phyloP scores from a whole-genome alignment of 2,329 filamentous ascomycete genomes.

The Thelonectria discophora region DNA sequence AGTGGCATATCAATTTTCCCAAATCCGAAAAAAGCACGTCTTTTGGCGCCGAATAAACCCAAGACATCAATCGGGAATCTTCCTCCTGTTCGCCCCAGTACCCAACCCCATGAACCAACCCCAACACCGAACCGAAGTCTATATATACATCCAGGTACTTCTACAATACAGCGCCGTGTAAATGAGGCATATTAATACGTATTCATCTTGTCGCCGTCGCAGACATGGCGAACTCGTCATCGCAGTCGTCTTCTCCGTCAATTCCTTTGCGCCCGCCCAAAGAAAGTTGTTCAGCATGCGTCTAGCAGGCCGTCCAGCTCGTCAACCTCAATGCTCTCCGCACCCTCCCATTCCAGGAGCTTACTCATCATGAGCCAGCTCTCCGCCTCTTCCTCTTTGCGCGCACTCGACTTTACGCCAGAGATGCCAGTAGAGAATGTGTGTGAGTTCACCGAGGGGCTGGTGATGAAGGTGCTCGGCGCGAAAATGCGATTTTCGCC shows the following conservation, averaged over 20 bases:
- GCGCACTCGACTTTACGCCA: constrained; percentile 38
- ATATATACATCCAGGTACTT: constrained; percentile 45
- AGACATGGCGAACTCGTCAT: constrained; percentile 39
- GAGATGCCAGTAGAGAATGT: constrained; percentile 33
- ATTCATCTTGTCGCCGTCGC: constrained; percentile 39
- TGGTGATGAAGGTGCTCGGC: constrained; percentile 59
- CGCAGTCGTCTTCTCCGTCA: constrained; percentile 30
- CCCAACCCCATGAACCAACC: constrained; percentile 25
- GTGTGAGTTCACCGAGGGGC: constrained; percentile 60
- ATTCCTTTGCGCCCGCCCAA: constrained; percentile 35
- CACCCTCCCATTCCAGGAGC: constrained; percentile 69
- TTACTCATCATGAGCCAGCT: constrained; percentile 53
- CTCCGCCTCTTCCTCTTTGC: constrained; percentile 52
- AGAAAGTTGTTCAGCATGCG: constrained; percentile 63
- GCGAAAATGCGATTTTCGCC: constrained; percentile 53
- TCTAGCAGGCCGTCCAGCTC: constrained; percentile 91
- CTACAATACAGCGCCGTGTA: constrained; percentile 40
- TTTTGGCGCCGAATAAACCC: constrained; percentile 33
- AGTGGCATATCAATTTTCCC: constrained; percentile 41
- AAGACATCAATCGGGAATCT: constrained; percentile 22
- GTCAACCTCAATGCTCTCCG: constrained; percentile 90
- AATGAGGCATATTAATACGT: constrained; percentile 35
- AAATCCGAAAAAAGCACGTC: constrained; percentile 23
- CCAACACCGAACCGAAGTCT: constrained; percentile 39
- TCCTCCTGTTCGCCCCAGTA: constrained; percentile 36